Evolutionary conservation across 345 rosid genomes (phyloP).

Genomic region (Salix caprea): DNA sequence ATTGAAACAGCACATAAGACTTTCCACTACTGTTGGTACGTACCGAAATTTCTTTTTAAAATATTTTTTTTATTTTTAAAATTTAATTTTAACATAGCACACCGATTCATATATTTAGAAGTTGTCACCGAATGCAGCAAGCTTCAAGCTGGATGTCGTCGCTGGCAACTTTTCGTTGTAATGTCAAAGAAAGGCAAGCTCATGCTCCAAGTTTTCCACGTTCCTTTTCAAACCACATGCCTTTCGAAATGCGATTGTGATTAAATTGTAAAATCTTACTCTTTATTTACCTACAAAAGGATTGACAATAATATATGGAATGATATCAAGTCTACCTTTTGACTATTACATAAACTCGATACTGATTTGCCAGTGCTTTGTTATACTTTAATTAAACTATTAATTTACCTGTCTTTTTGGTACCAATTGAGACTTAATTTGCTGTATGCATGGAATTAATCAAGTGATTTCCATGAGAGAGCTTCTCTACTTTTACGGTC

Average conservation of each 20-base stretch:
- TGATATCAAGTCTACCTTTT: not conserved
- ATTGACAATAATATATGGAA: not conserved
- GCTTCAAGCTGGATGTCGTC: not conserved
- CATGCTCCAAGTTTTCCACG: not conserved
- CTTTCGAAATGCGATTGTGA: not conserved
- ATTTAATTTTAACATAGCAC: no score
- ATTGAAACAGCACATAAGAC: no score
- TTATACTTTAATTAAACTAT: not conserved
- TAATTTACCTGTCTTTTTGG: not conserved
- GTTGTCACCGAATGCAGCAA: no score
- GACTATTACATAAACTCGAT: not conserved
- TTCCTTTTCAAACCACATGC: conserved; percentile 1
- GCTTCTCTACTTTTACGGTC: no score
- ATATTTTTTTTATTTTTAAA: no score
- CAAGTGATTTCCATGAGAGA: not conserved
- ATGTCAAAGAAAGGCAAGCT: not conserved
- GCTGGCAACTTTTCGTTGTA: not conserved
- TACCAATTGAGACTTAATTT: not conserved
- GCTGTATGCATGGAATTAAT: not conserved
- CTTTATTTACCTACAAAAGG: not conserved
- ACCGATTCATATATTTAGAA: no score
- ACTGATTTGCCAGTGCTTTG: not conserved
- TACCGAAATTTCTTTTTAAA: no score
- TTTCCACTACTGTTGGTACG: no score
- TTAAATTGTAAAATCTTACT: not conserved